Evolutionary conservation across 1,284 basidiomycete genomes (phyloP), one percentile per base, ranked within the genome.

Genomic region (Clitocybe nebularis): DNA sequence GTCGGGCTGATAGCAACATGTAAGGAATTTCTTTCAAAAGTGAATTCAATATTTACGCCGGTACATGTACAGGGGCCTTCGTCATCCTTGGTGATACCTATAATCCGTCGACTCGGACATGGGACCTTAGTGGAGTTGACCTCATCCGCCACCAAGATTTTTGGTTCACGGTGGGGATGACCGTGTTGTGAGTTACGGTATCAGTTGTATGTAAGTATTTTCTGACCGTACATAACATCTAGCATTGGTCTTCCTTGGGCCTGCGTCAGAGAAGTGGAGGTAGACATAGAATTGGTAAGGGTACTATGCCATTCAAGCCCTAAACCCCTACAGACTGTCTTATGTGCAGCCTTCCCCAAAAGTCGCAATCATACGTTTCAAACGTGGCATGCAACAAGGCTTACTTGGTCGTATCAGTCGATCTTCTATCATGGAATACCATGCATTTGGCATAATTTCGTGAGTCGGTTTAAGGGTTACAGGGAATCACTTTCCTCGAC

Each of bases 161-260:
- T 62, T 88, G 84, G 84, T 86, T 77, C 58, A 74, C 71, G 10
- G 61, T 84, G 56, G 74, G 75, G 43, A 85, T 88, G 80, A 80
- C 82, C 13, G 58, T 77, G 22, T 77, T 85, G 85, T 84, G 51
- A 61, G 79, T 66, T 64, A 21, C 28, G 24, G 16, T 23, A 16
- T 16, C 14, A 32, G 17, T 32, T 16, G 9, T 9, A 19, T 5
- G n/a, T n/a, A 20, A 17, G 14, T 16, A n/a, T 5, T 26, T 11
- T 3, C 6, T 26, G 11, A 36, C 14, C 6, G 28, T 40, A 14
- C 14, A 14, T 6, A n/a, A 9, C 9, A 16, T 43, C 36, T 46
- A 84, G 82, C 49, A 77, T 85, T 46, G 64, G 74, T 10, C 69
- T 86, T 43, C 85, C 84, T 11, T 88, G 85, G 85, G 71, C 81